Conservation (phyloP, 2,329 filamentous ascomycete genomes). For the Aspergillus niger region DNA sequence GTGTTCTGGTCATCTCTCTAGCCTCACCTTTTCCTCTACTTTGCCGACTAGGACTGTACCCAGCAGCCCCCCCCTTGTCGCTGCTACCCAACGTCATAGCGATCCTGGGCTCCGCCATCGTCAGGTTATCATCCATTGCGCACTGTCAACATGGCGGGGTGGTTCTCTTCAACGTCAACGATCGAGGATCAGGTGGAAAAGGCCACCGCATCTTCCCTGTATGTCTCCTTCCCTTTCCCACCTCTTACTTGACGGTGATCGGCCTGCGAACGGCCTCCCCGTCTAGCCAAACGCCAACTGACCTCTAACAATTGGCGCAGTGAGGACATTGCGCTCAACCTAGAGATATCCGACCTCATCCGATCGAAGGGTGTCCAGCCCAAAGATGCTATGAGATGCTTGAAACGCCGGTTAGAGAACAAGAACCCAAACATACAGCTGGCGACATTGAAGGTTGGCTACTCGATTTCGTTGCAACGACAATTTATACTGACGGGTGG, state of each 20-base stretch:
- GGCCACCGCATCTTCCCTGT: slow-evolving; percentile 93
- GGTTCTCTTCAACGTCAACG: slow-evolving; percentile 90
- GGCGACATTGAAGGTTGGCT: slow-evolving; percentile 80
- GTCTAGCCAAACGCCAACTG: background rate
- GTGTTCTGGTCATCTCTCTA: background rate
- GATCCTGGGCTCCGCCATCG: slow-evolving; percentile 9
- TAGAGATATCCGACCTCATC: slow-evolving; percentile 97
- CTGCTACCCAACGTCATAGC: slow-evolving; percentile 26
- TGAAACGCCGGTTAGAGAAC: slow-evolving; percentile 92
- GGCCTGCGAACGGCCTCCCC: background rate
- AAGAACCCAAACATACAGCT: slow-evolving; percentile 97
- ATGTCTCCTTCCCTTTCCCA: slow-evolving; percentile 39
- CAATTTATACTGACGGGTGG: slow-evolving; percentile 20
- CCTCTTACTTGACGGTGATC: slow-evolving; percentile 5
- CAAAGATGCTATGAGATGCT: slow-evolving; percentile 94
- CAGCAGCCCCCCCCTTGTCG: background rate
- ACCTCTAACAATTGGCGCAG: slow-evolving; percentile 48
- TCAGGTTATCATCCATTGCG: slow-evolving; percentile 12
- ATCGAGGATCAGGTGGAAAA: slow-evolving; percentile 97
- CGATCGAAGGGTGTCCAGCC: slow-evolving; percentile 96
- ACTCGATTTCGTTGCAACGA: slow-evolving; percentile 5
- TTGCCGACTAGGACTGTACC: background rate
- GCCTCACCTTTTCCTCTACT: background rate
- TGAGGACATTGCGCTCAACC: slow-evolving; percentile 94
- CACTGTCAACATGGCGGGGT: slow-evolving; percentile 79